Conservation (phyloP, 2,329 filamentous ascomycete species). For the Cladophialophora carrionii region DNA sequence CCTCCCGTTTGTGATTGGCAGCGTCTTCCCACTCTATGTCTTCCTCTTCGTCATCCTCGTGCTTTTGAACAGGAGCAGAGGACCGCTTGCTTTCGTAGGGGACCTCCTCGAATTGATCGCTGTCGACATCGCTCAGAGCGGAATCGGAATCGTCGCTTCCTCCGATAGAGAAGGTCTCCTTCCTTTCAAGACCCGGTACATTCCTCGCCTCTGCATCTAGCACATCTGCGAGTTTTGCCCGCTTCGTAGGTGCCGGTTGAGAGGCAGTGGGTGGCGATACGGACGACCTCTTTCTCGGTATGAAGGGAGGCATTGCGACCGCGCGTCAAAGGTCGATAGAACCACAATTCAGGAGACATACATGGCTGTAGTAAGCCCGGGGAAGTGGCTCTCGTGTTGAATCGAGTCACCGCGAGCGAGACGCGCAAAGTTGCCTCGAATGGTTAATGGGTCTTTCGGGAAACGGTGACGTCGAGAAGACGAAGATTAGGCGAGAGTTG, state of each 20-base stretch:
- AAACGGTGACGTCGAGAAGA: constrained; percentile 30
- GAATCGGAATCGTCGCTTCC: constrained; percentile 43
- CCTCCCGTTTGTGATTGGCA: constrained; percentile 39
- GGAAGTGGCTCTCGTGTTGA: not conserved
- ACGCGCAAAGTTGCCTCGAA: constrained; percentile 4
- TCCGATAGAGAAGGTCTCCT: constrained; percentile 30
- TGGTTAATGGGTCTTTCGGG: constrained; percentile 1
- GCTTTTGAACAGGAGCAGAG: constrained; percentile 56
- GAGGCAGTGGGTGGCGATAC: constrained; percentile 38
- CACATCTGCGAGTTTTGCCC: constrained; percentile 34
- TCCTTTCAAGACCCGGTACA: constrained; percentile 20
- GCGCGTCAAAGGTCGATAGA: constrained; percentile 2
- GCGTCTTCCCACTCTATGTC: constrained; percentile 64
- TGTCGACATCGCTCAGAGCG: constrained; percentile 48
- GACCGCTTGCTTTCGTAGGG: constrained; percentile 38
- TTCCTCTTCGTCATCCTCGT: constrained; percentile 67
- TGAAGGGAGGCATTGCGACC: constrained; percentile 50
- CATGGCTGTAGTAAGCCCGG: not conserved
- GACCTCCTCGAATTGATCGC: constrained; percentile 62
- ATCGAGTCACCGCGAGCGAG: constrained; percentile 10
- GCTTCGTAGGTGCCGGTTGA: constrained; percentile 39
- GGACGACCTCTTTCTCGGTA: constrained; percentile 50
- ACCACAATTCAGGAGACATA: constrained; percentile 1
- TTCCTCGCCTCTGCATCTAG: constrained; percentile 32
- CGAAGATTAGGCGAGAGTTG: constrained; percentile 5